Base-by-base conservation (phyloP, 805 yeast species). In the Starmera pachycereana region DNA sequence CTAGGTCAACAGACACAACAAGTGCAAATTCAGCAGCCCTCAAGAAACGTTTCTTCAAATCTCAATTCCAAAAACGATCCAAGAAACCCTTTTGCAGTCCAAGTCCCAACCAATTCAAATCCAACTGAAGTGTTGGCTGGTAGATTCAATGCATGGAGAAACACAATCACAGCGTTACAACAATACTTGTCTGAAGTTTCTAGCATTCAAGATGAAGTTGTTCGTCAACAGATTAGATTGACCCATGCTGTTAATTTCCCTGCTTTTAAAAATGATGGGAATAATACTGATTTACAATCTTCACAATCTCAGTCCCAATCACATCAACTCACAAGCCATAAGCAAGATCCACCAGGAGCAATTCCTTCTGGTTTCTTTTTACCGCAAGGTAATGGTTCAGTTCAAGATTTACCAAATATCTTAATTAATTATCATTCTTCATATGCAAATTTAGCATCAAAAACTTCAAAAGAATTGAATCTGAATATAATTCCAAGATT, bases 121-220 rank as follows among this genome's bases (percentile, higher is more conserved):
- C 97, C 97, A 10, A 88, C 97, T 1, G 97, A 89, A 42, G 74
- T 84, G 7, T 66, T 90, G 44, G 92, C 96, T 2, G 71, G 75
- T 27, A 68, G 97, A 46, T 89, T 90, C 58, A 71, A 78, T 37
- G 81, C 94, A 3, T 90, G 97, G 96, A 69, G 96, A 43, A 71
- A 74, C 33, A 76, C 89, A 40, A 78, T 88, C 42, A 76, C 78
- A 45, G 81, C 90, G 30, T 62, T 90, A 41, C 70, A 85, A 16
- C 74, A 71, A 36, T 90, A 90, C 54, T 67, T 90, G 46, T 74
- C 73, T 45, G 96, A 88, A 53, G 79, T 78, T 32, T 87, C 86
- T 9, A 72, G 83, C 12, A 89, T 85, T 41, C 92, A 88, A 56
- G 96, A 89, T 58, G 96, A 89, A 55, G 73, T 86, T 13, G 78